Conservation (phyloP, 441 rosid species). For the Adansonia madagascariensis region DNA sequence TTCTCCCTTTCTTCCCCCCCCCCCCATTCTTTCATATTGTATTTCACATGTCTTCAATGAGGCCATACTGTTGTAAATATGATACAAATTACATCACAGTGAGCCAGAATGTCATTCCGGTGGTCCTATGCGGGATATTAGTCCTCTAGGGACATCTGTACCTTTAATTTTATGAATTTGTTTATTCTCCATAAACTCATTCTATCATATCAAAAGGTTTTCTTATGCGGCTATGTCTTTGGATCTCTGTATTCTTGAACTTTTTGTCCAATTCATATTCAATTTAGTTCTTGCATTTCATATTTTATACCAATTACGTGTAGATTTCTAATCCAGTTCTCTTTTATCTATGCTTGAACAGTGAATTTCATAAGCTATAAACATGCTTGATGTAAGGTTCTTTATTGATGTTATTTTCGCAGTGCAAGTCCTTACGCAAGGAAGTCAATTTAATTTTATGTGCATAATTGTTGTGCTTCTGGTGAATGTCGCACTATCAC, state of each 20-base stretch:
- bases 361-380: neutral
- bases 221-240: neutral
- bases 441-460: neutral
- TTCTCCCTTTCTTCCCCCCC: neutral
- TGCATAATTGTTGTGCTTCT: neutral
- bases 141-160: neutral
- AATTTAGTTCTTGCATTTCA: neutral
- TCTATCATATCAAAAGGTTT: neutral
- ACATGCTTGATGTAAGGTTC: neutral
- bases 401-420: neutral
- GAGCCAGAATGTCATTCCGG: neutral
- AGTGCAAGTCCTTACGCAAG: neutral
- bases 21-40: neutral
- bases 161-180: neutral
- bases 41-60: neutral
- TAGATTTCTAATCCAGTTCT: neutral
- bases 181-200: neutral
- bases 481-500: neutral
- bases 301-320: neutral
- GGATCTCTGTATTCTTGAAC: neutral
- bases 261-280: neutral
- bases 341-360: neutral
- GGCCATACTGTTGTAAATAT: neutral
- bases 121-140: neutral
- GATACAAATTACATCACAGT: neutral